These are phyloP conservation scores for Talaromyces sp. DNA, from an alignment of 2,329 filamentous ascomycete genomes.

Conservation along the genomic window DNA sequence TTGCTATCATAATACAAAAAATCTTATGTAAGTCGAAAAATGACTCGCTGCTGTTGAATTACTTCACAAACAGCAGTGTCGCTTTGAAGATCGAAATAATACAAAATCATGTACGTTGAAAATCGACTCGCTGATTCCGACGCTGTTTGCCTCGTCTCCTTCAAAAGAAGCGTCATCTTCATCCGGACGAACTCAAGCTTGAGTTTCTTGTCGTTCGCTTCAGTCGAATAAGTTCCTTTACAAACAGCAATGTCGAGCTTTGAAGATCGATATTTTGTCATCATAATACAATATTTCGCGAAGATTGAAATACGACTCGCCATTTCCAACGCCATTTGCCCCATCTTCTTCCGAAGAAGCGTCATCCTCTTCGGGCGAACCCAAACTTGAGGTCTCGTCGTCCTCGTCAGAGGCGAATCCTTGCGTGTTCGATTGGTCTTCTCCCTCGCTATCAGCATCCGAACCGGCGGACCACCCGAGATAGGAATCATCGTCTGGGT, in stretches of 20 bases:
- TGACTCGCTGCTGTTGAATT: too few species aligned
- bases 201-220: too few species aligned
- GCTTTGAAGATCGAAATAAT: slow-evolving; percentile 77
- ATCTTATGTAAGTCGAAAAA: too few species aligned
- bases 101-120: too few species aligned
- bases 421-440: slow-evolving; percentile 24
- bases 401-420: slow-evolving; percentile 39
- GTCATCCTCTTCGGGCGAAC: slow-evolving; percentile 31
- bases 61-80: slow-evolving; percentile 50
- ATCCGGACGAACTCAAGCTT: too few species aligned
- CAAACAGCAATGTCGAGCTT: slow-evolving; percentile 58
- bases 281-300: slow-evolving; percentile 80
- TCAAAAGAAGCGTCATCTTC: too few species aligned
- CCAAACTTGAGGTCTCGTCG: slow-evolving; percentile 25
- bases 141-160: too few species aligned
- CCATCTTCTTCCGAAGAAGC: slow-evolving; percentile 42
- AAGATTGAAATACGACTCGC: slow-evolving; percentile 51
- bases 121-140: too few species aligned
- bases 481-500: slow-evolving; percentile 6
- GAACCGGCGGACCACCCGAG: slow-evolving; percentile 18
- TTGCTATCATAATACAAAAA: too few species aligned
- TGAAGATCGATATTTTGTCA: slow-evolving; percentile 76
- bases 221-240: slow-evolving; percentile 18
- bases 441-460: slow-evolving; percentile 30
- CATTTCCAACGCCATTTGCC: slow-evolving; percentile 45